A percentile compares a stretch with the other conserved stretches of the same genome.
Conservation (phyloP, 2,329 filamentous ascomycete genomes). For the Aureobasidium melanogenum region DNA sequence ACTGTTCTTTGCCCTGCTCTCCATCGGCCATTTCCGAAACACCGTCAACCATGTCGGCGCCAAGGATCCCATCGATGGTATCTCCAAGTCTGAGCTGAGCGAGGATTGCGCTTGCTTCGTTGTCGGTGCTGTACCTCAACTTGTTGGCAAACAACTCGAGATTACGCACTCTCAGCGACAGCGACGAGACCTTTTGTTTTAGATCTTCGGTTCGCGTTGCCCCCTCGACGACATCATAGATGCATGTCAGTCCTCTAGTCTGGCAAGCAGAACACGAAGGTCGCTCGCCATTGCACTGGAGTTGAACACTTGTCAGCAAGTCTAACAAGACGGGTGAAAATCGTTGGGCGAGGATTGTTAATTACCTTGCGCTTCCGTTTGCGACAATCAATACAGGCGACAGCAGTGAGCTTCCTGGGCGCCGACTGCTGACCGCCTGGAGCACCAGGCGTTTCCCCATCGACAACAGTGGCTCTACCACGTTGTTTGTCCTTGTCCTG, state of each 20-base stretch:
- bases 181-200: neutral
- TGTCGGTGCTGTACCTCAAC: conserved; percentile 5
- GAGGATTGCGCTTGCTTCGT: conserved; percentile 3
- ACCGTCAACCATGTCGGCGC: neutral
- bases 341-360: neutral
- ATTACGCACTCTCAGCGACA: neutral
- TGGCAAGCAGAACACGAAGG: conserved; percentile 9
- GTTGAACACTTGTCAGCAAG: neutral
- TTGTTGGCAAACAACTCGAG: conserved; percentile 8
- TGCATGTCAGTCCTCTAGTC: neutral
- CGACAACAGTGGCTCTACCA: neutral
- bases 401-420: conserved; percentile 8
- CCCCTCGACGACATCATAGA: conserved; percentile 9
- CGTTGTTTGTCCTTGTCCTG: conserved; percentile 9
- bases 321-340: neutral
- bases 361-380: conserved; percentile 11
- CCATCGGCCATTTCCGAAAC: neutral
- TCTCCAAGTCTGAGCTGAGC: conserved; percentile 11
- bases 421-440: neutral
- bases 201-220: conserved; percentile 5
- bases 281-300: conserved; percentile 4
- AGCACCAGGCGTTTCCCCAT: neutral
- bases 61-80: neutral
- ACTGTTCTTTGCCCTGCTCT: conserved; percentile 1
- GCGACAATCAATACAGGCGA: conserved; percentile 9